Base-by-base conservation (phyloP, 2,329 filamentous ascomycete genomes). In the Pezicula rhizophila region DNA sequence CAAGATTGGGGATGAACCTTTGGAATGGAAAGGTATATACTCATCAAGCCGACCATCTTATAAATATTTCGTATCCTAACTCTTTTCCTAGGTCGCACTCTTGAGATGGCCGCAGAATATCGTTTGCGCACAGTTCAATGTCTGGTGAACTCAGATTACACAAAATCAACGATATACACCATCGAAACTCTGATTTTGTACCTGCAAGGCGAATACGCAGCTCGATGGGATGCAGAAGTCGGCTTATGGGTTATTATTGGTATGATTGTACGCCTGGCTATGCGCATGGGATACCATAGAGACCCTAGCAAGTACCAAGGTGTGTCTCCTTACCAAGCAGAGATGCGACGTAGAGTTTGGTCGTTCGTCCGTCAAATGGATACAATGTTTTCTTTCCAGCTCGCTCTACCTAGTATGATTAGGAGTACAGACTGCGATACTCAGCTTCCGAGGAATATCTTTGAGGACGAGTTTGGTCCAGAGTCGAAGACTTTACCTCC, bases 141-240 rank as follows among this genome's bases (percentile, higher is more conserved):
- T 57, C 73, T 93, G 25, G 74, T 88, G 11, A 78, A 84, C 48
- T 84, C 84, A 8, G 87, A 92, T 62, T 90, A 90, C 61, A 90
- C 85, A 0, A 85, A 84, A 55, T 84, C 86, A 1, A 78, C 80
- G 26, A 80, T 84, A 51, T 80, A 88, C 64, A 89, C 87, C 7
- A 76, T 91, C n/a, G 87, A 92, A 65, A 87, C 87, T 0, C 76
- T 91, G 64, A 71, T 89, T 40, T 72, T 91, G 26, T 89, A 91
- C 60, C 71, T 89, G 11, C 84, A 89, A 59, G 84, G 85, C 42
- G 87, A 92, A 63, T 86, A 87, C 60, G 81, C 82, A 8, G 79
- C 82, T 11, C 80, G 84, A 38, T 82, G 81, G 75, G 87, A 91
- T 64, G 82, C 85, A 4, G 87, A 91, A 60, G 69, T 69, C 5